These are phyloP conservation scores for Amaranthus tricolor DNA, from an alignment of 179 eudicot genomes.

Conservation along the genomic window DNA sequence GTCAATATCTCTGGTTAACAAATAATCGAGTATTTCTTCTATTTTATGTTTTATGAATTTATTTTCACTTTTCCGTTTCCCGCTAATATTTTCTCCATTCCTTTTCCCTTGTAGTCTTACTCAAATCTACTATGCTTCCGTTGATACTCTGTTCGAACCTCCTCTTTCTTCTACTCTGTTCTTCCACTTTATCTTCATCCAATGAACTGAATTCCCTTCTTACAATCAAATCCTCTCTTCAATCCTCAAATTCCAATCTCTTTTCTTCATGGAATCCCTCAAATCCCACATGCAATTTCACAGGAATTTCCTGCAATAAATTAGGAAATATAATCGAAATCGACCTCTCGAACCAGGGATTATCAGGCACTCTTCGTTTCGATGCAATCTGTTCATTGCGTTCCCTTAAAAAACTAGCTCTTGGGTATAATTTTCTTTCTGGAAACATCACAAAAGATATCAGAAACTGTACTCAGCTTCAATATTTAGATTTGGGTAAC, in stretches of 20 bases:
- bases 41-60: too few species aligned
- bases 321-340: constrained; percentile 32
- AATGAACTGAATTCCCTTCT: constrained; percentile 30
- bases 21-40: too few species aligned
- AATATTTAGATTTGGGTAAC: constrained; percentile 63
- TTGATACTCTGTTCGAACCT: neutral
- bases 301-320: constrained; percentile 56
- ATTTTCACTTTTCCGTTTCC: neutral
- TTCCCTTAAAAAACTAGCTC: constrained; percentile 32
- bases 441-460: constrained; percentile 39
- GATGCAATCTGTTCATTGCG: constrained; percentile 29
- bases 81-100: neutral
- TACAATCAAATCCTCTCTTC: constrained; percentile 36
- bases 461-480: constrained; percentile 36
- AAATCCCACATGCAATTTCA: constrained; percentile 40
- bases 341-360: constrained; percentile 31
- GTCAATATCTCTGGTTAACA: too few species aligned
- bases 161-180: constrained; percentile 18
- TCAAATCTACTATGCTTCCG: neutral
- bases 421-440: constrained; percentile 47
- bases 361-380: constrained; percentile 30
- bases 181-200: constrained; percentile 6
- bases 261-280: constrained; percentile 49
- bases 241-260: constrained; percentile 34
- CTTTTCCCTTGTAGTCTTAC: neutral